Conservation (phyloP, 768 basidiomycete genomes). For the Podaxis carcinomalis region DNA sequence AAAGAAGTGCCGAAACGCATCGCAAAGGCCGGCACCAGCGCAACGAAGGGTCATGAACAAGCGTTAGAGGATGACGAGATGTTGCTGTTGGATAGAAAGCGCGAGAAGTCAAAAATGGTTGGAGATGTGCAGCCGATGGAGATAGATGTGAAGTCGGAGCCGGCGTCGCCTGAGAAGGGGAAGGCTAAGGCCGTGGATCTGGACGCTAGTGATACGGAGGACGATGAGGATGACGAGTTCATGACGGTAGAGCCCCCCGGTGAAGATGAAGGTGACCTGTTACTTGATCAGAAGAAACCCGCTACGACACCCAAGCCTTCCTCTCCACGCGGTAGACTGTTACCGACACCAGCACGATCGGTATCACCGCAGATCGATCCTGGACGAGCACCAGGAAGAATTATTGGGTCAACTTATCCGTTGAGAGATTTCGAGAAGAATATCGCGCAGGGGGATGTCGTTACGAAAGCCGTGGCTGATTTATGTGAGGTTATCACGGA, state of each 20-base stretch:
- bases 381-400: constrained; percentile 61
- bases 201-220: constrained; percentile 53
- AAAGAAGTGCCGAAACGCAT: constrained; percentile 72
- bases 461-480: constrained; percentile 83
- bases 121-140: neutral
- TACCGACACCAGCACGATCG: constrained; percentile 56
- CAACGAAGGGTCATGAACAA: constrained; percentile 59
- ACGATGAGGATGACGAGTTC: constrained; percentile 31
- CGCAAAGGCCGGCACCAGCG: constrained; percentile 22
- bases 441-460: constrained; percentile 69
- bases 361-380: constrained; percentile 39
- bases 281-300: constrained; percentile 24
- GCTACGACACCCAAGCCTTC: constrained; percentile 16
- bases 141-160: neutral
- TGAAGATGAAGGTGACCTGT: constrained; percentile 25
- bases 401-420: constrained; percentile 72
- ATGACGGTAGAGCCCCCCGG: neutral
- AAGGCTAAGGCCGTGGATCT: constrained; percentile 25
- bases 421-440: constrained; percentile 75
- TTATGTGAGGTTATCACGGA: constrained; percentile 67
- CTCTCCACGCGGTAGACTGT: constrained; percentile 19
- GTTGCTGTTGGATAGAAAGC: constrained; percentile 50
- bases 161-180: constrained; percentile 18
- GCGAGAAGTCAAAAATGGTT: constrained; percentile 10
- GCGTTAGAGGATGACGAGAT: constrained; percentile 61